Percentiles rank a stretch among this genome's conserved stretches.
Conservation (phyloP, 208 protist species). For the Trypanosoma avium region DNA sequence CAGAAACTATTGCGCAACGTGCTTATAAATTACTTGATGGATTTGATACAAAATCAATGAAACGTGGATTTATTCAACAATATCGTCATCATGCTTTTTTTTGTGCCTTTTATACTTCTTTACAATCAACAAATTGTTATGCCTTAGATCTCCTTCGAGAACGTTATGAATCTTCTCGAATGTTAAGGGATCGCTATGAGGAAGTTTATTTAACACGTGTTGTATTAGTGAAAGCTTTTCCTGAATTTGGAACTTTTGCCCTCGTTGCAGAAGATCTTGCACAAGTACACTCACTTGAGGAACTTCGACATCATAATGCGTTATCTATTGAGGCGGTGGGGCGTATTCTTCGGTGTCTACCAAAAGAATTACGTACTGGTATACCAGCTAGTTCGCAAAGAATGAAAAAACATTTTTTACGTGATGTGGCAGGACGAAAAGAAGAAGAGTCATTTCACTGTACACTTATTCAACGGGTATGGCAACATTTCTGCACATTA, state of each 20-base stretch:
- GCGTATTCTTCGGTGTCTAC: constrained; percentile 53
- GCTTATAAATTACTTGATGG: constrained; percentile 56
- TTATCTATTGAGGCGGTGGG: constrained; percentile 66
- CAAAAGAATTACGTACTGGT: constrained; percentile 69
- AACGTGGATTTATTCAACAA: constrained; percentile 80
- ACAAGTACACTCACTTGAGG: constrained; percentile 69
- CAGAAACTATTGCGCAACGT: constrained; percentile 38
- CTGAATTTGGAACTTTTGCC: constrained; percentile 71
- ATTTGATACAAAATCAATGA: constrained; percentile 49
- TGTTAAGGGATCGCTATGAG: constrained; percentile 77
- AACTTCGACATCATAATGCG: constrained; percentile 80
- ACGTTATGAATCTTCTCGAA: constrained; percentile 62
- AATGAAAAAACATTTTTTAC: constrained; percentile 86
- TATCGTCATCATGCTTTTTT: constrained; percentile 91
- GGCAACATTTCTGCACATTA: constrained; percentile 73
- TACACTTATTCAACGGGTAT: constrained; percentile 78
- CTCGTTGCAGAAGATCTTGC: constrained; percentile 82
- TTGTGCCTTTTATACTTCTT: constrained; percentile 74
- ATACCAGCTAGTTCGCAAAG: constrained; percentile 56
- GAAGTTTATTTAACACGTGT: constrained; percentile 86
- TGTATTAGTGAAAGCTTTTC: constrained; percentile 72
- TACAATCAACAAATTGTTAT: constrained; percentile 50
- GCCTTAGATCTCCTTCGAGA: constrained; percentile 62
- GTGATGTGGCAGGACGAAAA: constrained; percentile 48
- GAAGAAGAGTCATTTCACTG: constrained; percentile 77